Evolutionary conservation across 306 rosid species (phyloP).

Genomic region (Sicyos edulis): DNA sequence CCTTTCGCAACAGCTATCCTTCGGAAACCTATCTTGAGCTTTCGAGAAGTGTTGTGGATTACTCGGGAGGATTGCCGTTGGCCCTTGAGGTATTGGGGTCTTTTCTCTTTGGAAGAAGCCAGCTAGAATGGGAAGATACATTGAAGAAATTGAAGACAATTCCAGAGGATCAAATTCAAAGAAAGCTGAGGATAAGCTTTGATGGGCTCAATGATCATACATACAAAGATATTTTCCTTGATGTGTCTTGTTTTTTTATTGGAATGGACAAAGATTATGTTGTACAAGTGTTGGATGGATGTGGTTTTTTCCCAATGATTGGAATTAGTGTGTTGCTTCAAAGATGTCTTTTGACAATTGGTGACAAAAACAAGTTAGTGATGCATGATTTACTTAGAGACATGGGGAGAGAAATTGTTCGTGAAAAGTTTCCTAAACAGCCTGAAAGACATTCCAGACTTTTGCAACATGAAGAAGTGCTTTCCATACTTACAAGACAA

Average conservation of each 20-base stretch:
- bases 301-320: constrained; percentile 28
- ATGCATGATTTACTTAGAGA: constrained; percentile 34
- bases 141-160: constrained; percentile 25
- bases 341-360: constrained; percentile 26
- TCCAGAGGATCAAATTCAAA: constrained; percentile 27
- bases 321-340: constrained; percentile 28
- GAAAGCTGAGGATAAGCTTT: constrained; percentile 26
- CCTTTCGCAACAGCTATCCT: constrained; percentile 19
- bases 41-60: constrained; percentile 10
- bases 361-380: not conserved
- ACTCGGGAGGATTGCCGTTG: constrained; percentile 34
- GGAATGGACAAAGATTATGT: constrained; percentile 25
- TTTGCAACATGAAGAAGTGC: constrained; percentile 5
- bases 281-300: constrained; percentile 23
- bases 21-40: not conserved
- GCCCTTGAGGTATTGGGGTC: constrained; percentile 40
- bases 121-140: constrained; percentile 24
- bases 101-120: constrained; percentile 20
- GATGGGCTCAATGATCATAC: constrained; percentile 17
- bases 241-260: constrained; percentile 36
- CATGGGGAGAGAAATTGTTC: constrained; percentile 38
- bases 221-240: constrained; percentile 32
- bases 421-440: not conserved
- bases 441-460: constrained; percentile 21
- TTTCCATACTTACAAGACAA: not conserved